Base-by-base conservation (phyloP, 805 yeast genomes). In the Saccharomyces paradoxus region DNA sequence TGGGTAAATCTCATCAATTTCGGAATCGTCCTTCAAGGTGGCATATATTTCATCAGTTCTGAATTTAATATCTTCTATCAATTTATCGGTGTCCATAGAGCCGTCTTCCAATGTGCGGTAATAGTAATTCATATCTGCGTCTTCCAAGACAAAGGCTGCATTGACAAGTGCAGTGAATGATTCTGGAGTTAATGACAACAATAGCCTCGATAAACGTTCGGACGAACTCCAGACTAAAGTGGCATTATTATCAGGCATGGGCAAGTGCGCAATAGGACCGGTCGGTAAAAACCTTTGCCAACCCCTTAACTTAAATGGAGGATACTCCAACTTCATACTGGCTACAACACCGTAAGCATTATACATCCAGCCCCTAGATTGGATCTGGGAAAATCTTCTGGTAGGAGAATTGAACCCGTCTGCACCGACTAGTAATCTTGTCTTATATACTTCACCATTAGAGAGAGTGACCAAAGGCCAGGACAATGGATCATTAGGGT, bases 371-470 rank as follows among this genome's bases (percentile, higher is more conserved):
- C 99, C 99, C 50, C 96, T 78, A 1, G 95, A 81, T 65, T 83
- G 84, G 53, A 94, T 90, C 1, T 81, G 83, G 0, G 97, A 86
- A 64, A 79, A 91, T 58, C 79, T 77, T 50, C 97, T 79, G 5
- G 87, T 98, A 0, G 97, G 97, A 0, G 97, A 90, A 68, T 90
- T 89, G 68, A 83, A 89, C 0, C 99, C 99, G 68, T 94, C 99
- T 44, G 97, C 96, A 8, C 99, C 99, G 14, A 94, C 81, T 22
- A 91, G 74, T n/a, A 91, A 74, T 53, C 96, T 77, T 0, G 96
- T 79, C 63, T 81, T 80, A 51, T 84, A 75, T 12, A 65, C 59
- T 13, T 80, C 79, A 0, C 96, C 97, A 58, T 79, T 80, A 13
- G 81, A 79, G 13, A 91, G 73, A 27, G 78, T 74, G 13, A 92